These are phyloP conservation scores for Pinus tabuliformis DNA, from an alignment of 75 land plant genomes.

Conservation along the genomic window DNA sequence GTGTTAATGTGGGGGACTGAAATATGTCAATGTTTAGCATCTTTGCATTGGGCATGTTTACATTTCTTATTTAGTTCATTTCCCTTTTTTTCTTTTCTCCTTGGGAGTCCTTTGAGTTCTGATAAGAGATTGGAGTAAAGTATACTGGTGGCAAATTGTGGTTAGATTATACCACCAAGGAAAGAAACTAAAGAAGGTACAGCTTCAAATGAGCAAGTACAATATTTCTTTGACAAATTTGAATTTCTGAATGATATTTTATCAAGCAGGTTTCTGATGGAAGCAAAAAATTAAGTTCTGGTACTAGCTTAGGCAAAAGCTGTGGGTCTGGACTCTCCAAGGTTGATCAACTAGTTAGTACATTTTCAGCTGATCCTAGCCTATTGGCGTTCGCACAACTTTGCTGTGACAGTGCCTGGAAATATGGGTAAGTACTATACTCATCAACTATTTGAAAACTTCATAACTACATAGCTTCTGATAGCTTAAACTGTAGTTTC, in stretches of 20 bases:
- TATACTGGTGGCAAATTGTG: not conserved
- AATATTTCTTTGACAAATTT: not conserved
- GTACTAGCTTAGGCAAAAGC: constrained; percentile 8
- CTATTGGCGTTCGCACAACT: constrained; percentile 92
- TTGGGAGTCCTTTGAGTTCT: not conserved
- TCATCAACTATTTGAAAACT: not conserved
- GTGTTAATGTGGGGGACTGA: not conserved
- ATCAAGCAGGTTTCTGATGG: constrained; percentile 48
- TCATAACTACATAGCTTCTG: not conserved
- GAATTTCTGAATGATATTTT: not conserved
- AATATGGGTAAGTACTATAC: constrained; percentile 31
- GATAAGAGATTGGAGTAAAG: not conserved
- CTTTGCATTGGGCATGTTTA: no score
- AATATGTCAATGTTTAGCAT: not conserved
- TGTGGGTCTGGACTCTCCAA: constrained; percentile 25
- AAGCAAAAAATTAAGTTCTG: constrained; percentile 11
- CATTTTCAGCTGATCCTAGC: constrained; percentile 98
- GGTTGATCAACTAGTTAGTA: constrained; percentile 86
- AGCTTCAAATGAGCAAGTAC: not conserved
- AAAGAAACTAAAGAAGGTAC: not conserved
- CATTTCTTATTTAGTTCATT: not conserved
- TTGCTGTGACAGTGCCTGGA: constrained; percentile 63
- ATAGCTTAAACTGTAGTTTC: not conserved
- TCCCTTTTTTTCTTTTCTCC: not conserved
- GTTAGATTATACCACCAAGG: not conserved